Percentiles rank a stretch among this genome's conserved stretches.
Conservation (phyloP, 495 filamentous ascomycete species). For the Amniculicola lignicola region DNA sequence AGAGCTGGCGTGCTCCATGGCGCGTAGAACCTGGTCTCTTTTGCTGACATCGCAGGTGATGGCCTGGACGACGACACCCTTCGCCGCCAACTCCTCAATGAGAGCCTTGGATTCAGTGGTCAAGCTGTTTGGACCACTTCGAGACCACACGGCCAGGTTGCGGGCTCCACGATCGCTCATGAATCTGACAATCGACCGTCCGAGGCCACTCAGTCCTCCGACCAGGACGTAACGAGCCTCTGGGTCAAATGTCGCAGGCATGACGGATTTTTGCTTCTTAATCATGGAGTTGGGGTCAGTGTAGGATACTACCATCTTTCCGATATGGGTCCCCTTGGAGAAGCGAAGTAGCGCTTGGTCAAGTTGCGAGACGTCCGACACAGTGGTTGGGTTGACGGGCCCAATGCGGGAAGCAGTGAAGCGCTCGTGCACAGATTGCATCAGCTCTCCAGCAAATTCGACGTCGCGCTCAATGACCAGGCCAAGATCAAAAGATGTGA, state of each 20-base stretch:
- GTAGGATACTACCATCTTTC: slow-evolving; percentile 35
- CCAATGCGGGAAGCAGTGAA: slow-evolving; percentile 22
- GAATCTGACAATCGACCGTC: slow-evolving; percentile 24
- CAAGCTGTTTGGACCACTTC: not conserved
- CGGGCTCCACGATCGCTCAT: slow-evolving; percentile 33
- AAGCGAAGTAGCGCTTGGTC: slow-evolving; percentile 18
- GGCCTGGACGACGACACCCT: not conserved
- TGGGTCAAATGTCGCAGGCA: slow-evolving; percentile 26
- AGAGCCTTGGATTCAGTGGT: not conserved
- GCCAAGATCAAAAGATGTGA: slow-evolving; percentile 22
- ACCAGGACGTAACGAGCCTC: slow-evolving; percentile 31
- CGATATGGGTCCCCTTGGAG: slow-evolving; percentile 22
- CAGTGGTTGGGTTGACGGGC: slow-evolving; percentile 12
- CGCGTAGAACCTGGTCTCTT: slow-evolving; percentile 1
- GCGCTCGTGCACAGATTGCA: slow-evolving; percentile 31
- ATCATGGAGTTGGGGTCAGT: slow-evolving; percentile 19
- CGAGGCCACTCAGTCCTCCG: slow-evolving; percentile 34
- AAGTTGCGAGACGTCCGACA: slow-evolving; percentile 24
- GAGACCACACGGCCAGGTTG: slow-evolving; percentile 25
- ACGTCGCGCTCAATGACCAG: not conserved
- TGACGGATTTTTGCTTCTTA: not conserved
- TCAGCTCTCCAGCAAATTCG: slow-evolving; percentile 17
- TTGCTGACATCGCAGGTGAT: slow-evolving; percentile 9
- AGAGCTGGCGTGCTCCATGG: slow-evolving; percentile 3
- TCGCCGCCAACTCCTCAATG: not conserved